phyloP scores from a whole-genome alignment of 2,329 filamentous ascomycete species.

The Talaromyces sp. region DNA sequence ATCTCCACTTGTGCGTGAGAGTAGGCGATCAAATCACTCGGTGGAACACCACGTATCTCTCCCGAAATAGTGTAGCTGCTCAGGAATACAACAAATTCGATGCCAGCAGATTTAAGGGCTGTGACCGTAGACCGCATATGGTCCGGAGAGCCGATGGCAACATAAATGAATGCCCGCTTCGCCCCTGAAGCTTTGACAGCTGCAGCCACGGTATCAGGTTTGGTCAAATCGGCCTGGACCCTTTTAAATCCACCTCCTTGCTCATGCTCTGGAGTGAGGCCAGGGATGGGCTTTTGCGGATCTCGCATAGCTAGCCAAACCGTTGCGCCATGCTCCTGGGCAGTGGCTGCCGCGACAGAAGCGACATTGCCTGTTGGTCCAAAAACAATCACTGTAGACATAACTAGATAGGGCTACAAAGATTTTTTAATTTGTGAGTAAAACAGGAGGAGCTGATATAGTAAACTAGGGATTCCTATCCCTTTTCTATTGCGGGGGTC shows the following conservation, averaged over 20 bases:
- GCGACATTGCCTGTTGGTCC: slow-evolving; percentile 48
- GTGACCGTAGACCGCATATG: slow-evolving; percentile 37
- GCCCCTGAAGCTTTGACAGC: slow-evolving; percentile 40
- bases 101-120: slow-evolving; percentile 43
- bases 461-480: neutral
- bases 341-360: slow-evolving; percentile 35
- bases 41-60: slow-evolving; percentile 22
- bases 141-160: slow-evolving; percentile 28
- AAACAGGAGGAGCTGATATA: neutral
- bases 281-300: slow-evolving; percentile 39
- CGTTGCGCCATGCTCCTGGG: slow-evolving; percentile 37
- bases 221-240: slow-evolving; percentile 43
- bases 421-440: neutral
- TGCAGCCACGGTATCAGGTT: slow-evolving; percentile 35
- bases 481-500: neutral
- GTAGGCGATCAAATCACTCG: slow-evolving; percentile 33
- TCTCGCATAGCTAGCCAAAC: slow-evolving; percentile 49
- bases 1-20: slow-evolving; percentile 45
- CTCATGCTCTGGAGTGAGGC: slow-evolving; percentile 26
- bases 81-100: slow-evolving; percentile 46
- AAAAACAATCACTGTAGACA: slow-evolving; percentile 42
- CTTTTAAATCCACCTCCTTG: slow-evolving; percentile 28
- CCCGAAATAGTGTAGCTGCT: slow-evolving; percentile 34
- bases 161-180: slow-evolving; percentile 48
- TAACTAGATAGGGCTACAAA: neutral